Base-by-base conservation (phyloP, 495 filamentous ascomycete species). In the Penicillium angulare region DNA sequence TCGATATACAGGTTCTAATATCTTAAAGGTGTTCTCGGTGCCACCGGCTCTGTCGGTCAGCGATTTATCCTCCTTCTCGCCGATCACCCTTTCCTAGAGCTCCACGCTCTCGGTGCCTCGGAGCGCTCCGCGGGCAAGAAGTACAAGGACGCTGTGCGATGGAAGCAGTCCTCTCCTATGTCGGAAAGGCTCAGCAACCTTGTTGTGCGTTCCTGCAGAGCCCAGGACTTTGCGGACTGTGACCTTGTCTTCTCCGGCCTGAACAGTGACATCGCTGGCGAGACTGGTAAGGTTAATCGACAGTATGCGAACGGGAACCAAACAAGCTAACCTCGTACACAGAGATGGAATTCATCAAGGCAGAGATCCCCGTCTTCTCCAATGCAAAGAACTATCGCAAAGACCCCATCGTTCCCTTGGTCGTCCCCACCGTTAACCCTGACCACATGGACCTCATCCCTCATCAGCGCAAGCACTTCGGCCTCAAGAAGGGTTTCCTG, bases 381-480 rank as follows among this genome's bases (percentile, higher is more conserved):
- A 95, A 92, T 60, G 87, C 89, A 5, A 93, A 93, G 76, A 92
- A 92, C 79, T 86, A 90, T 75, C 86, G 89, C 60, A 84, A 85
- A 62, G 82, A 91, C 66, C 87, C 88, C 15, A 74, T 87, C 29
- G 87, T 90, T n/a, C 89, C 90, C 3, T 79, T 95, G 54, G 83
- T 95, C 44, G 88, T 95, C 24, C 89, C 89, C 2, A 91, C 86
- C 15, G 87, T 92, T 53, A 93, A 92, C 71, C 79, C 88, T 10
- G 66, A 77, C n/a, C 88, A 93, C 66, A 73, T 93, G 57, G 77
- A 83, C 63, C 69, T 91, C 47, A 89, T 93, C 59, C 86, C 85
- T 12, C 81, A 89, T 66, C 88, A 93, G 71, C 78, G 84, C 35
- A 75, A 78, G 59, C 73, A 84, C 5, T 80, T 83, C 54, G 71